A percentile compares a stretch with the other conserved stretches of the same genome.
These are phyloP conservation scores for Blastomyces silverae DNA, from an alignment of 2,329 filamentous ascomycete genomes.

Conservation along the genomic window DNA sequence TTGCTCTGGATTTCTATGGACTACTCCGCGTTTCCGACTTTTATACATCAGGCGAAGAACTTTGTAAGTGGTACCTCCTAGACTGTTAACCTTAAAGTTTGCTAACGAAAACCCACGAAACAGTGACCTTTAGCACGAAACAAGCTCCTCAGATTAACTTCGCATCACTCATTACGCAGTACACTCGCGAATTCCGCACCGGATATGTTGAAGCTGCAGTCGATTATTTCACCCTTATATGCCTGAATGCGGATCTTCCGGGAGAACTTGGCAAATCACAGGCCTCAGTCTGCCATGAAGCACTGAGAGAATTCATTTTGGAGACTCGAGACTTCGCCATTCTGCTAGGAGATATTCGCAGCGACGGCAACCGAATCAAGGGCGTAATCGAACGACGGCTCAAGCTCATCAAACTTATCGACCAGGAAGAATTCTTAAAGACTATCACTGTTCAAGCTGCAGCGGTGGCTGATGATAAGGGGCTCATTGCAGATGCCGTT, in stretches of 20 bases:
- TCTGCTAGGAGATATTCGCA: conserved; percentile 81
- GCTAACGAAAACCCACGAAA: conserved; percentile 21
- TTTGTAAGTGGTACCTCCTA: conserved; percentile 39
- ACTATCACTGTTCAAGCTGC: conserved; percentile 92
- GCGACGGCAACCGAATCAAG: conserved; percentile 75
- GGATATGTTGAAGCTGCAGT: conserved; percentile 83
- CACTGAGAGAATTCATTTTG: conserved; percentile 86
- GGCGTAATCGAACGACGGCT: conserved; percentile 84
- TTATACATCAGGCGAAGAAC: conserved; percentile 63
- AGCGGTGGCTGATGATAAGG: conserved; percentile 86
- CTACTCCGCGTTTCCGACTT: conserved; percentile 82
- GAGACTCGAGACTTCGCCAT: conserved; percentile 95
- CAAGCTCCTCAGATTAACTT: conserved; percentile 78
- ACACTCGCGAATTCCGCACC: conserved; percentile 91
- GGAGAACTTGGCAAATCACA: conserved; percentile 70
- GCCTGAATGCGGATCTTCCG: conserved; percentile 76
- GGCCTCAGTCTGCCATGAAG: conserved; percentile 79
- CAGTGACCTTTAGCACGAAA: conserved; percentile 50
- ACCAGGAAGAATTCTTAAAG: conserved; percentile 77
- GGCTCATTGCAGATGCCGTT: conserved; percentile 86
- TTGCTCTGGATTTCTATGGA: conserved; percentile 83
- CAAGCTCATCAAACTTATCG: conserved; percentile 68
- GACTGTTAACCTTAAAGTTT: conserved; percentile 18
- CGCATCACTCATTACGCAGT: conserved; percentile 85
- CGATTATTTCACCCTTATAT: conserved; percentile 87